Percentiles rank a stretch among this genome's conserved stretches.
phyloP scores from a whole-genome alignment of 1,139 yeast genomes.

The Zhuliangozyma parablackwelliae region DNA sequence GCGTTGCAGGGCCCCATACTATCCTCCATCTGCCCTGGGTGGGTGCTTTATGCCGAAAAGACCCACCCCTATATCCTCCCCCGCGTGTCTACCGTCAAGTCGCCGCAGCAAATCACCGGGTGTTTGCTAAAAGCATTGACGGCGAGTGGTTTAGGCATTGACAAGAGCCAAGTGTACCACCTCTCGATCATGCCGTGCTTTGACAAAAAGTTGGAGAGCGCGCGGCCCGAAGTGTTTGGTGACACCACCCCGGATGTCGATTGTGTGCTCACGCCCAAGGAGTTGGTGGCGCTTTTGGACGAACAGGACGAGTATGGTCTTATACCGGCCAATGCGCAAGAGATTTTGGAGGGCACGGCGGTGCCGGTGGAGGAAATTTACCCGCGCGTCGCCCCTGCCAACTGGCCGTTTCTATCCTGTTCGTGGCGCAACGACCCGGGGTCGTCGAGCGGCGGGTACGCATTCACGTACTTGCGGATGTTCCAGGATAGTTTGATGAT shows the following conservation, averaged over 20 bases:
- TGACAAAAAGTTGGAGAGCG: slow-evolving; percentile 93
- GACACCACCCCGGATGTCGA: slow-evolving; percentile 60
- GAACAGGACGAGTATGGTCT: slow-evolving; percentile 35
- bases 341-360: neutral
- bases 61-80: slow-evolving; percentile 85
- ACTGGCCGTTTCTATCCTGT: slow-evolving; percentile 54
- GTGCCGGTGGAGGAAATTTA: slow-evolving; percentile 22
- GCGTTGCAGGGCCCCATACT: slow-evolving; percentile 40
- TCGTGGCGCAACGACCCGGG: slow-evolving; percentile 78
- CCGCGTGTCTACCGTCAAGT: slow-evolving; percentile 57
- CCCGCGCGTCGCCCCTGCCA: slow-evolving; percentile 39
- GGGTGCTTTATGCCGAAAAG: slow-evolving; percentile 94
- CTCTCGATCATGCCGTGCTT: slow-evolving; percentile 93
- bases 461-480: slow-evolving; percentile 51
- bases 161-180: slow-evolving; percentile 56
- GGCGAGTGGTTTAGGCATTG: slow-evolving; percentile 32
- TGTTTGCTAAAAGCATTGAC: slow-evolving; percentile 60
- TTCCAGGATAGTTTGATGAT: slow-evolving; percentile 27
- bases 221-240: slow-evolving; percentile 61
- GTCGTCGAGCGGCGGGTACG: slow-evolving; percentile 88
- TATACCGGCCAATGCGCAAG: slow-evolving; percentile 11
- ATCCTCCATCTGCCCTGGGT: slow-evolving; percentile 87
- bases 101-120: slow-evolving; percentile 94
- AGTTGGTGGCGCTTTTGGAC: slow-evolving; percentile 65
- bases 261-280: slow-evolving; percentile 90